Evolutionary conservation across 1,139 yeast genomes (phyloP), one percentile per base, ranked within the genome.

Genomic region (Pichia sp.): DNA sequence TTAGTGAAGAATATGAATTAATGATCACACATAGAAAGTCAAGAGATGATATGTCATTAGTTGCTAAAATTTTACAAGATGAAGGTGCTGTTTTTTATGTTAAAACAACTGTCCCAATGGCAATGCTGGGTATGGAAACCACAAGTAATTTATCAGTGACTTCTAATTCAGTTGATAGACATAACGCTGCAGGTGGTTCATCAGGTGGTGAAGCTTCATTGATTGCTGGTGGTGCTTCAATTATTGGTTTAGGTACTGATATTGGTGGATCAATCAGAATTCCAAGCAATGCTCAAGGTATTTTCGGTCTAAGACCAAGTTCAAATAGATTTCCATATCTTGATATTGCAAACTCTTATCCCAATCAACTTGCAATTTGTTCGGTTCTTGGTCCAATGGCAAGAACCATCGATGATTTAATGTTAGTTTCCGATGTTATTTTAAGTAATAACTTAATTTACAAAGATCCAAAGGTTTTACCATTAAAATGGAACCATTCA

Each of bases 171-270:
- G 62, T 68, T 51, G 79, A 81, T 60, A 69, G 73, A 44, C 59
- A 60, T 0, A 68, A 77, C 38, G 67, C 79, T 3, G 64, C 75
- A 36, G 87, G 87, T 49, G 87, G 87, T 1, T 78, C 84, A 1
- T 76, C 83, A n/a, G 85, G 86, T 16, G 88, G 88, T 49, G 87
- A 81, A 63, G 85, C 81, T 11, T 76, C 84, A 0, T 62, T 81
- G 10, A 61, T 80, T 25, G 81, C 76, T 1, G 66, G 74, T 28
- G 70, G 70, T 44, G 84, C 77, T 2, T 70, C 82, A 0, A 64
- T 74, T 4, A 62, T 81, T 43, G 87, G 86, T 0, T 63, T 81
- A 31, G 86, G 87, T 3, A 79, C 86, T 28, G 87, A 83, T 65
- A 79, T 83, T 58, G 88, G 87, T 18, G 87, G 87, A 2, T 74